Evolutionary conservation across 192 early-diverging fungal species (phyloP), one percentile per base, ranked within the genome.

Genomic region (Gaertneriomyces sp.): DNA sequence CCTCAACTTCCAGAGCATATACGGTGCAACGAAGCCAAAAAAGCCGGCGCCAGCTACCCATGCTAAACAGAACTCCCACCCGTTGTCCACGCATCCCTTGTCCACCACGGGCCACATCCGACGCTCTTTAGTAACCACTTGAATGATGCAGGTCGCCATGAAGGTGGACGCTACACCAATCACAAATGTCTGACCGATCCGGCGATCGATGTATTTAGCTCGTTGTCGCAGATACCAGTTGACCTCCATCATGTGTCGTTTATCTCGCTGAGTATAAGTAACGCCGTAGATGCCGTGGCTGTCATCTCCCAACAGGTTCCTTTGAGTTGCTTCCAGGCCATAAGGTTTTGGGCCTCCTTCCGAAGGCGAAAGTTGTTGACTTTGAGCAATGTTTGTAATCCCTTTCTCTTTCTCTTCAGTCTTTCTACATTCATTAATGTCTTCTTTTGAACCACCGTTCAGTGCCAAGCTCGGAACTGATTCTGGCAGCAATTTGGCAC

Each of bases 221-320:
- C 54, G 54, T 14, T 25, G 33, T 11, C 54, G 54, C 12, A 56
- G 54, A 38, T 56, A 56, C 54, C 54, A 56, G 8, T 56, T 56
- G 54, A 56, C 33, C 8, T 56, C 54, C 5, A 56, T 56, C 33
- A 39, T 5, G 20, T 16, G 54, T 56, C 19, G 0, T 16, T 39
- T 14, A 14, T 25, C 54, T 56, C 54, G 12, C 39, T 56, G 12
- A 39, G 14, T 39, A 56, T 39, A 56, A 39, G 39, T 38, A 56
- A 56, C 12, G 39, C 5, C 39, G 54, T 56, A 38, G 39, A 56
- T 38, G 6, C 54, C 4, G 38, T 12, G 38, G 54, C 54, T 6
- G 6, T 39, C 12, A 39, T 12, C 33, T 14, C 19, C 4, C 12
- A 3, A 56, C 20, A 16, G 4, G 16, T 14, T 56, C 16, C 54